Evolutionary conservation across 2,329 filamentous ascomycete genomes (phyloP), one percentile per base, ranked within the genome.

Genomic region (Blumeria hordei): DNA sequence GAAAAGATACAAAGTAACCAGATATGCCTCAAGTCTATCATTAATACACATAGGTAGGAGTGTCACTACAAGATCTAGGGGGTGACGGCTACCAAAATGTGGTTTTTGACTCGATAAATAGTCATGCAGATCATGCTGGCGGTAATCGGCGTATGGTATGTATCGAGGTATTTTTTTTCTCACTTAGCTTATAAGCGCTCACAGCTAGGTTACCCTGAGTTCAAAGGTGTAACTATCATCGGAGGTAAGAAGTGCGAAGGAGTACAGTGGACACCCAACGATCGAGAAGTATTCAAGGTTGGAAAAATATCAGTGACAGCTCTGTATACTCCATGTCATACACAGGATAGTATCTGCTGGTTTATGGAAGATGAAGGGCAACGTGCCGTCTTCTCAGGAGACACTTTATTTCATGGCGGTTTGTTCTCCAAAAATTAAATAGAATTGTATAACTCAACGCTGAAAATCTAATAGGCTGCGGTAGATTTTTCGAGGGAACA

Each of bases 331-430:
- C 92, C 92, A 1, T 98, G 92, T 68, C 92, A 98, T 67, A 98
- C 92, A 1, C 88, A 95, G 70, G 92, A 98, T 70, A 95, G 88
- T 68, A 94, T 98, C 66, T 98, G 92, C 73, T 98, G 81, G 72
- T 86, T 81, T 62, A 80, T 92, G 72, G 78, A 94, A 68, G 90
- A 98, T 64, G 81, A 79, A 18, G 72, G 78, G 51, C 74, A 84
- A 52, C 81, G 77, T 62, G 88, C 76, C 7, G 87, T 98, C 3
- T 98, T 98, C 65, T 96, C 92, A 0, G 92, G 92, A 9, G 92
- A 98, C 66, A 98, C 92, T 0, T 72, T 98, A 39, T 98, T 98
- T 70, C 90, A 94, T 65, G 88, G 84, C 57, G 88, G 85, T 86
- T 67, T 54, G 71, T 62, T 9, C 28, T 21, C 14, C 16, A 8